Evolutionary conservation across 2,329 filamentous ascomycete genomes (phyloP).

Genomic region (Colletotrichum tropicale): DNA sequence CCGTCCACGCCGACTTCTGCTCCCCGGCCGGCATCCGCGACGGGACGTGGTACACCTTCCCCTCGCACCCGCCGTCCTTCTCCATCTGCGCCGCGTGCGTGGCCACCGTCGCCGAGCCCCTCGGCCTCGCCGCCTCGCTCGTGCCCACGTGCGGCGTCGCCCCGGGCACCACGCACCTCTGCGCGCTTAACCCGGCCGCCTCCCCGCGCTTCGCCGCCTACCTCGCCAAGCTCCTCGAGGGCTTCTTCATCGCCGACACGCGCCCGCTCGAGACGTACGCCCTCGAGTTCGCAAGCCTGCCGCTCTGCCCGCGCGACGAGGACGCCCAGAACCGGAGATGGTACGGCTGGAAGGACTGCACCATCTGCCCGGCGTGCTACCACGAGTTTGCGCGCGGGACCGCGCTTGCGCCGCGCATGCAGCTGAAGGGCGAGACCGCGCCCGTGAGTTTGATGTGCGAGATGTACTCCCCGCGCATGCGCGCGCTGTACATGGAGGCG

Average conservation of each 20-base stretch:
- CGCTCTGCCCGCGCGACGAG: slow-evolving; percentile 29
- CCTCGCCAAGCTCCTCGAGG: slow-evolving; percentile 27
- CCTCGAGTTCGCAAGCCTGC: slow-evolving; percentile 31
- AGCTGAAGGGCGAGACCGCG: slow-evolving; percentile 25
- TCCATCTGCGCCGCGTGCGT: slow-evolving; percentile 40
- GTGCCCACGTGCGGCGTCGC: slow-evolving; percentile 22
- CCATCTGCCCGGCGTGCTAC: slow-evolving; percentile 41
- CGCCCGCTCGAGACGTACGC: slow-evolving; percentile 31
- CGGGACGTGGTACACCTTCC: slow-evolving; percentile 37
- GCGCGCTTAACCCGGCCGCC: slow-evolving; percentile 37
- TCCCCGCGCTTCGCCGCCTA: slow-evolving; percentile 27
- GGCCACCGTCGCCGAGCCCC: slow-evolving; percentile 32
- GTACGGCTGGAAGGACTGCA: slow-evolving; percentile 41
- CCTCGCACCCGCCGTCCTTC: slow-evolving; percentile 34
- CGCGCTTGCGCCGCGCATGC: slow-evolving; percentile 31
- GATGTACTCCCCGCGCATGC: slow-evolving; percentile 41
- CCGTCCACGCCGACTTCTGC: slow-evolving; percentile 34
- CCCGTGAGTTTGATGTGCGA: slow-evolving; percentile 35
- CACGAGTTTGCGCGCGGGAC: slow-evolving; percentile 33
- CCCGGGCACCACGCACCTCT: slow-evolving; percentile 27
- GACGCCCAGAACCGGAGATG: slow-evolving; percentile 25
- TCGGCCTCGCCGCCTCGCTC: slow-evolving; percentile 34
- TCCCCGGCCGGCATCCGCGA: slow-evolving; percentile 30
- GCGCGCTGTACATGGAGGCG: slow-evolving; percentile 33
- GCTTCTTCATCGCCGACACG: slow-evolving; percentile 29